Base-by-base conservation (phyloP, 2,329 filamentous ascomycete species). In the Sphaerulina musiva region DNA sequence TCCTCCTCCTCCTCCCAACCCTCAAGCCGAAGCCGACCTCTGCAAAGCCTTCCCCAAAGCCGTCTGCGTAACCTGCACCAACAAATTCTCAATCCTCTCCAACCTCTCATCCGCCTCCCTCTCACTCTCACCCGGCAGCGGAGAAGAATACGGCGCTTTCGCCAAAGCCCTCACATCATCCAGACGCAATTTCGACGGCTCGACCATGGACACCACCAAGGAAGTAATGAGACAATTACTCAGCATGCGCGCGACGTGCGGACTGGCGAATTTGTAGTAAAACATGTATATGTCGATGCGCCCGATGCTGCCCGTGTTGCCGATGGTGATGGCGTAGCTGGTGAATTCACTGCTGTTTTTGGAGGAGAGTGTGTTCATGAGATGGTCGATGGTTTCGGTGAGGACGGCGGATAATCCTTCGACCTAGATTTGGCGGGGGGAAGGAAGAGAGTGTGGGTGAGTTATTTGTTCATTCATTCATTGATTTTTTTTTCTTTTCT, bases 261-360 rank as follows among this genome's bases (percentile, higher is more conserved):
- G 44, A 34, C 46, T 53, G 31, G 43, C 45, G 23, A 56, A 56
- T 26, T 48, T 45, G 46, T 56, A 56, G 50, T 56, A 56, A 50
- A 56, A 56, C 39, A 56, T 49, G 46, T 53, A 56, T 42, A 50
- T 53, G 43, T 56, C 54, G 36, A 56, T 48, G 14, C 54, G 46
- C 34, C 54, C 50, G 39, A 56, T 46, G 4, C 46, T 46, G 6
- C 50, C 54, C 2, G 46, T 17, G 32, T 50, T 53, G n/a, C 51
- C 50, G 23, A 56, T 43, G 6, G 47, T 48, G 14, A 56, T 44
- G 4, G 54, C 50, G 29, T 56, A 56, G 50, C 50, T 53, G 3
- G 36, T 56, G n/a, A 53, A 17, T 34, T 56, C 54, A 26, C 54
- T 56, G 42, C 54, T 56, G 40, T 43, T 49, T 31, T 53, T 56